Conservation (phyloP, 345 rosid species). For the Toxicodendron radicans region DNA sequence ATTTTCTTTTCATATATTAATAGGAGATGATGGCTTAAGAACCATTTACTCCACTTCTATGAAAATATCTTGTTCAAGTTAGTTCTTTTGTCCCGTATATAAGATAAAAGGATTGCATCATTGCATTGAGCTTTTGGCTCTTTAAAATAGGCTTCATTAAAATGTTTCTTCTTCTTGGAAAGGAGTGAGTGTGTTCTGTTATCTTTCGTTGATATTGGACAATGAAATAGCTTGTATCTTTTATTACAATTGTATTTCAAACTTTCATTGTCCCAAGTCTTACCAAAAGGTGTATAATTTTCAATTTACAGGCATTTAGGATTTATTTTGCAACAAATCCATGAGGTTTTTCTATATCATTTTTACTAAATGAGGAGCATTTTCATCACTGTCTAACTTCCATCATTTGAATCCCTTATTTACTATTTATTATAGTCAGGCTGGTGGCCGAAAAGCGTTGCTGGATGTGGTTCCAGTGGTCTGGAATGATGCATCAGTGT, state of each 20-base stretch:
- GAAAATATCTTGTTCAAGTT: not conserved
- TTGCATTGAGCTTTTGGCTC: not conserved
- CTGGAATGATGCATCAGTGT: slow-evolving; percentile 59
- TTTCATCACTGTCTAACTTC: not conserved
- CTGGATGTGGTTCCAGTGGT: slow-evolving; percentile 57
- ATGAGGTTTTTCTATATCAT: not conserved
- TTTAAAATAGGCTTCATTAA: not conserved
- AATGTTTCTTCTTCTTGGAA: slow-evolving; percentile 1
- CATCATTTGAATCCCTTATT: slow-evolving; percentile 22
- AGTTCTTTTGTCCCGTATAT: not conserved
- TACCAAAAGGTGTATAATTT: not conserved
- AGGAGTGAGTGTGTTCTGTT: not conserved
- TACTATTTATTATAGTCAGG: slow-evolving; percentile 52
- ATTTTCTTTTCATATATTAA: not conserved
- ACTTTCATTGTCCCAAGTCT: not conserved
- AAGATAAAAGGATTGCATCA: not conserved
- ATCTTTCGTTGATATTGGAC: not conserved
- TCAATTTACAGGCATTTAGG: not conserved
- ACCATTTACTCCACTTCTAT: not conserved
- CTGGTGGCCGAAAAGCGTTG: slow-evolving; percentile 65
- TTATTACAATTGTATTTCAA: not conserved
- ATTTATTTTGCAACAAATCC: not conserved
- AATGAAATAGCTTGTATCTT: not conserved
- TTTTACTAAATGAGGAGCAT: not conserved
- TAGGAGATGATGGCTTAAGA: not conserved